Percentiles rank a stretch among this genome's conserved stretches.
These are phyloP conservation scores for Theileria luwenshuni DNA, from an alignment of 169 alveolate species.

Conservation along the genomic window DNA sequence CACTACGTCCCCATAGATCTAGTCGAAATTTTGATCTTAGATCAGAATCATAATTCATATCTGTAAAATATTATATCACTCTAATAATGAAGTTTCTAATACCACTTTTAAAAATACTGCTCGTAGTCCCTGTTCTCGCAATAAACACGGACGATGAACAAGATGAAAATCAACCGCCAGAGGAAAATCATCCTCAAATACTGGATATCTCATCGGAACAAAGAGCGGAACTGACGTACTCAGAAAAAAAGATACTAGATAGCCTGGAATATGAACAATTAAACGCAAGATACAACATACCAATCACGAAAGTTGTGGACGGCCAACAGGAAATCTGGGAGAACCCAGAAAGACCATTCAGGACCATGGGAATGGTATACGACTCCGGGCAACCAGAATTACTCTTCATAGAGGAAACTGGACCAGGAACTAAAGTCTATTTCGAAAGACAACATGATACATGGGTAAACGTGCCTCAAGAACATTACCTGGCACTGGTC, in stretches of 20 bases:
- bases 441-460: neutral
- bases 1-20: constrained; percentile 15
- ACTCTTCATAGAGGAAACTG: neutral
- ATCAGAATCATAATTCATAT: neutral
- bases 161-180: too few relatives aligned
- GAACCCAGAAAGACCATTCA: neutral
- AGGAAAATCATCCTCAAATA: neutral
- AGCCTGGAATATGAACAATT: neutral
- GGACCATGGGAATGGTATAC: neutral
- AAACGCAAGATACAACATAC: neutral
- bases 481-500: neutral
- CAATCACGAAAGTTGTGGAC: neutral
- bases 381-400: neutral
- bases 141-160: neutral
- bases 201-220: neutral
- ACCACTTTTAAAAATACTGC: constrained; percentile 5
- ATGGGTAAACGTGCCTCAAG: neutral
- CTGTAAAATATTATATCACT: neutral
- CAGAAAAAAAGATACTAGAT: neutral
- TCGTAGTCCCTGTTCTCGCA: constrained; percentile 3
- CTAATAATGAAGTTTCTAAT: constrained; percentile 11
- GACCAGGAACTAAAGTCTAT: neutral
- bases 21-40: neutral
- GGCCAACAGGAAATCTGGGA: constrained; percentile 9
- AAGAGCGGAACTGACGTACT: neutral